Conservation (phyloP, 163 green algal species). For the Chlorella variabilis region DNA sequence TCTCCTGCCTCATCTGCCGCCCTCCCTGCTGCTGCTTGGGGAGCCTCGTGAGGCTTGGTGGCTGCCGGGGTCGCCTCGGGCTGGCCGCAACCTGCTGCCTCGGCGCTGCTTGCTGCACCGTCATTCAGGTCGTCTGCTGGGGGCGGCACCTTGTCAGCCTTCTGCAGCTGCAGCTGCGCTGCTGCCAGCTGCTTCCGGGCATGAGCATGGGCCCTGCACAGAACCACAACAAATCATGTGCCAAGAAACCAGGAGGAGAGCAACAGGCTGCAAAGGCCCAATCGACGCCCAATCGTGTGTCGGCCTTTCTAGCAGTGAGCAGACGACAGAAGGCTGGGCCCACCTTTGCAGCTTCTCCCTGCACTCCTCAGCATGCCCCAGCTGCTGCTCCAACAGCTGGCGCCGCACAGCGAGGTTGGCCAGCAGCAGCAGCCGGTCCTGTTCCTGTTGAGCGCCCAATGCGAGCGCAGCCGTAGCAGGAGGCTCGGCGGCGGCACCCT, state of each 20-base stretch:
- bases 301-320: no score
- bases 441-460: neutral
- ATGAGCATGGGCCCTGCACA: slow-evolving; percentile 5
- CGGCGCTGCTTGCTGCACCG: no score
- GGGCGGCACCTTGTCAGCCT: neutral
- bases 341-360: slow-evolving; percentile 13
- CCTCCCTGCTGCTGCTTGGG: no score
- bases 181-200: slow-evolving; percentile 10
- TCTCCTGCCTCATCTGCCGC: no score
- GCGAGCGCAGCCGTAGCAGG: neutral
- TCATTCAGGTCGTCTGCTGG: neutral
- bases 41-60: no score
- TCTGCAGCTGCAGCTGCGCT: slow-evolving; percentile 15
- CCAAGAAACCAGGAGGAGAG: neutral
- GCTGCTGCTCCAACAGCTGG: slow-evolving; percentile 33
- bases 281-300: no score
- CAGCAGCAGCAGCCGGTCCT: neutral
- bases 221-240: neutral
- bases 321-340: neutral
- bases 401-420: slow-evolving; percentile 13
- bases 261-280: no score
- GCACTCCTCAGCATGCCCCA: neutral
- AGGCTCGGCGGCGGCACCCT: neutral
- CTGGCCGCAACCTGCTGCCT: no score
- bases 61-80: neutral